Evolutionary conservation across 2,329 filamentous ascomycete species (phyloP), one percentile per base, ranked within the genome.

Genomic region (Ophiostoma ulmi): DNA sequence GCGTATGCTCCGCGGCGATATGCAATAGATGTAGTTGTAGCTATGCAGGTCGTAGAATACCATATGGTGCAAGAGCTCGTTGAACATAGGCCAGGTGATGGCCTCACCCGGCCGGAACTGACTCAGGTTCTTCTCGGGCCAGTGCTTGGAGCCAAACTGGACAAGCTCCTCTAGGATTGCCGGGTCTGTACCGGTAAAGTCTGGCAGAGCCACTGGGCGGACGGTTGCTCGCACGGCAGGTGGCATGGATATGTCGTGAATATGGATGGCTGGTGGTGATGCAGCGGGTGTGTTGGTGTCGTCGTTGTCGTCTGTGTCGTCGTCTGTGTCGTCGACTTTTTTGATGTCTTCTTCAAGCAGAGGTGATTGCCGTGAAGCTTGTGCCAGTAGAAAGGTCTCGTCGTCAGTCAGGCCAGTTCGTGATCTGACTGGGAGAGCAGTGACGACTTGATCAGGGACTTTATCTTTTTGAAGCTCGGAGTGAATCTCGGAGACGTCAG

Each of bases 61-160:
- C 63, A 38, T n/a, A 7, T 65, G 63, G 7, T 65, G 63, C 17
- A 65, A 35, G 63, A 65, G 63, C 17, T 65, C 35, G 35, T 65
- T n/a, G 36, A 65, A 65, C 63, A 39, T 38, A 1, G 63, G 63
- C 63, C 63, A 39, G 63, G 8, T 13, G 6, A 65, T n/a, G 20
- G 63, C 35, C 1, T 14, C 36, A 5, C 63, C 63, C 35, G n/a
- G 17, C 3, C 63, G 63, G 63, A 65, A 65, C 61, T 64, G 61
- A 13, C 35, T 26, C 35, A 65, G 11, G 63, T 65, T 38, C 35
- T 65, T 65, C 10, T 65, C 63, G 35, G 63, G 63, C 63, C 63
- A 65, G 63, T 65, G 63, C 63, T 38, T 65, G 36, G 20, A 10
- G 4, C 63, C 63, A 26, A 38, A 65, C 36, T 38, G 35, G 7